phyloP scores from a whole-genome alignment of 2,329 filamentous ascomycete genomes.

The Colletotrichum musae region DNA sequence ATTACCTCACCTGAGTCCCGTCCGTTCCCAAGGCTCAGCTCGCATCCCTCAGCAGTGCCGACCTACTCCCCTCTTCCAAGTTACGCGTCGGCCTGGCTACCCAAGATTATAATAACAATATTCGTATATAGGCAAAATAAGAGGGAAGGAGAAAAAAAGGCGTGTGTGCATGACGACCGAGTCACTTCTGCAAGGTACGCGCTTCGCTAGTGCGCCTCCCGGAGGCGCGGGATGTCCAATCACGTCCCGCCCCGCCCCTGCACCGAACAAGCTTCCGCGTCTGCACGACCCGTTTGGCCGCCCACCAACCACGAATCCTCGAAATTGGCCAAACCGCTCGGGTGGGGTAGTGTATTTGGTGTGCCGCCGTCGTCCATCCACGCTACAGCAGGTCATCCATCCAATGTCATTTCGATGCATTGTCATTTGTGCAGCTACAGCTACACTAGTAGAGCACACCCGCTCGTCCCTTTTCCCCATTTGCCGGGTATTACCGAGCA shows the following conservation, averaged over 20 bases:
- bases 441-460: background rate
- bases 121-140: background rate
- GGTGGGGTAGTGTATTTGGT: background rate
- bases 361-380: background rate
- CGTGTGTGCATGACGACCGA: background rate
- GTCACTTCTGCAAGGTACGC: conserved; percentile 8
- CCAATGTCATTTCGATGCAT: background rate
- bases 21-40: too few relatives aligned
- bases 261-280: conserved; percentile 4
- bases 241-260: background rate
- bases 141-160: background rate
- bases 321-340: background rate
- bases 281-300: conserved; percentile 1
- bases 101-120: too few relatives aligned
- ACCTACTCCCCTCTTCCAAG: too few relatives aligned
- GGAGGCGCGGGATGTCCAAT: background rate
- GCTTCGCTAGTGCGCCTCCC: background rate
- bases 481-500: conserved; percentile 31
- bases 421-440: background rate
- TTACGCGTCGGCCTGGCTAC: too few relatives aligned
- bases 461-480: background rate
- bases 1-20: too few relatives aligned
- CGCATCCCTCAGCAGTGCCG: too few relatives aligned
- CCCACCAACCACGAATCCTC: background rate
- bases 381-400: background rate